phyloP scores from a whole-genome alignment of 345 rosid species.

The Heritiera littoralis region DNA sequence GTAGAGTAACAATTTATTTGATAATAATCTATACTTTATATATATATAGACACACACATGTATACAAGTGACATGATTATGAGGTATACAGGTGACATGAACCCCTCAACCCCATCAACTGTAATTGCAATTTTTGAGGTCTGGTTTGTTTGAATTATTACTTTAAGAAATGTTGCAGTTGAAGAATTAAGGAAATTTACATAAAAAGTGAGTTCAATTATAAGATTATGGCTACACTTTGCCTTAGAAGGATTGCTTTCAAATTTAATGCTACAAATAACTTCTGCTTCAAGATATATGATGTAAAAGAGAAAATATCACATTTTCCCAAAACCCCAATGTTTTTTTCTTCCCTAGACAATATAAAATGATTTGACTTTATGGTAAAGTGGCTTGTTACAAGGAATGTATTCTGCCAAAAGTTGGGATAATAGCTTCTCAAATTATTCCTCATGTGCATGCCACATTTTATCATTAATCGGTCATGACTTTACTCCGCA shows the following conservation, averaged over 20 bases:
- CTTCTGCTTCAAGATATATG: not conserved
- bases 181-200: too few species aligned
- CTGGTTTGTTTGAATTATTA: not conserved
- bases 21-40: too few species aligned
- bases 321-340: not conserved
- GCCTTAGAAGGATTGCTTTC: too few species aligned
- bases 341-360: not conserved
- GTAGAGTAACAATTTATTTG: too few species aligned
- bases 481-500: not conserved
- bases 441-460: not conserved
- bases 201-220: too few species aligned
- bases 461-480: not conserved
- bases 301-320: not conserved
- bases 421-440: not conserved
- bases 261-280: not conserved
- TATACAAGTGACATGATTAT: not conserved
- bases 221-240: too few species aligned
- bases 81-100: not conserved
- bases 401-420: not conserved
- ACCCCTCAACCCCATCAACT: not conserved
- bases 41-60: not conserved
- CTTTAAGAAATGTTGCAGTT: too few species aligned
- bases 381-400: not conserved
- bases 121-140: not conserved
- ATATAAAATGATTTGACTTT: not conserved